phyloP scores from a whole-genome alignment of 1,284 basidiomycete species.

The Leucoagaricus sp. region DNA sequence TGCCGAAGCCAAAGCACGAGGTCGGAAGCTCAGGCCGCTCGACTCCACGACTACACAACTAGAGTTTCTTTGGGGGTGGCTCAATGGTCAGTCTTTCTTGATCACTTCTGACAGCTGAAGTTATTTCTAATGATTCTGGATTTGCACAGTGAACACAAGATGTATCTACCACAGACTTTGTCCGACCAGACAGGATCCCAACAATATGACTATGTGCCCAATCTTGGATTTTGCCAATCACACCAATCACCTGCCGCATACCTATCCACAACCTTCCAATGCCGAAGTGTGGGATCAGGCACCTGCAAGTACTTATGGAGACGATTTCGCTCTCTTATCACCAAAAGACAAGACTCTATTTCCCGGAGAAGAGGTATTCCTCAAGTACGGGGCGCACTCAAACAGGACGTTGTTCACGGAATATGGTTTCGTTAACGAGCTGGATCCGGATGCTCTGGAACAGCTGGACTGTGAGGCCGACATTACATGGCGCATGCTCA shows the following conservation, averaged over 20 bases:
- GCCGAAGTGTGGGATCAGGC: conserved; percentile 38
- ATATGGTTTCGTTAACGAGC: conserved; percentile 75
- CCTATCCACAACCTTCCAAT: conserved; percentile 42
- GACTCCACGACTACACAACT: conserved; percentile 26
- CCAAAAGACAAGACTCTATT: conserved; percentile 41
- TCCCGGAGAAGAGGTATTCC: conserved; percentile 63
- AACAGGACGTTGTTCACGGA: conserved; percentile 78
- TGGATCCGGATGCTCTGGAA: conserved; percentile 24
- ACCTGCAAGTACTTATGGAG: conserved; percentile 36
- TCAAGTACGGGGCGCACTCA: conserved; percentile 77
- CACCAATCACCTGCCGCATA: conserved; percentile 38
- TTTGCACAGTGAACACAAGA: conserved; percentile 77
- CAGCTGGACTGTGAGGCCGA: conserved; percentile 56
- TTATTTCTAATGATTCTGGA: neutral
- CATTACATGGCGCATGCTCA: conserved; percentile 57
- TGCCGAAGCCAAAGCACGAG: conserved; percentile 13
- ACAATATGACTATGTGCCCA: conserved; percentile 85
- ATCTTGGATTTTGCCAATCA: conserved; percentile 89
- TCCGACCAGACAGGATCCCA: conserved; percentile 48
- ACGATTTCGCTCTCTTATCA: conserved; percentile 57
- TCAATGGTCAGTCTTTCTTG: conserved; percentile 59
- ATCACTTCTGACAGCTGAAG: conserved; percentile 10
- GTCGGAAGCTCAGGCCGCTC: conserved; percentile 1
- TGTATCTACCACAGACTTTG: conserved; percentile 79
- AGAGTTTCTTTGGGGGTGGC: conserved; percentile 84